Evolutionary conservation across 2,329 filamentous ascomycete genomes (phyloP).

Genomic region (Albophoma yamanashiensis): DNA sequence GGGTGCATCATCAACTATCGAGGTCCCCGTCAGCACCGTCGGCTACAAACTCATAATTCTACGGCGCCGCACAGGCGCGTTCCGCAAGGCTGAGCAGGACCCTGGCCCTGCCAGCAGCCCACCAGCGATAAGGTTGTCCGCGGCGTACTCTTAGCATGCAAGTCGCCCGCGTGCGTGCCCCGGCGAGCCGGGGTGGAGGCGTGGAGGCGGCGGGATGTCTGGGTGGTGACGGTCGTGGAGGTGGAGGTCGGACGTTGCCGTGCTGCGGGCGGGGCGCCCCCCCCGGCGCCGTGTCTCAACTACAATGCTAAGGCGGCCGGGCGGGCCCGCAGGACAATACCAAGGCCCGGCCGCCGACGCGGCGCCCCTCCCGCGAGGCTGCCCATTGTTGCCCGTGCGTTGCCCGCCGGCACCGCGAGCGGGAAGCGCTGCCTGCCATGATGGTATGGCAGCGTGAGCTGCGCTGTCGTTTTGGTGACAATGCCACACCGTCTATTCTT

Average conservation of each 20-base stretch:
- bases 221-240: not conserved
- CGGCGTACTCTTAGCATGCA: too few species aligned
- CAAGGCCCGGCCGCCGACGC: constrained; percentile 10
- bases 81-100: not conserved
- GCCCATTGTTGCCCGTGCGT: not conserved
- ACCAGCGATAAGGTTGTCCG: too few species aligned
- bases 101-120: too few species aligned
- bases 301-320: constrained; percentile 23
- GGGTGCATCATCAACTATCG: not conserved
- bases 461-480: not conserved
- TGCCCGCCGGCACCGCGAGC: not conserved
- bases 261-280: too few species aligned
- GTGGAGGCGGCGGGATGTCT: too few species aligned
- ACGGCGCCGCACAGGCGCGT: not conserved
- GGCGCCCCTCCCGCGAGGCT: not conserved
- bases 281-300: constrained; percentile 8
- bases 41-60: not conserved
- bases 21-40: not conserved
- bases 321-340: constrained; percentile 21
- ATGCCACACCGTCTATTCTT: not conserved
- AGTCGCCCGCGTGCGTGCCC: too few species aligned
- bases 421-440: not conserved
- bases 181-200: too few species aligned
- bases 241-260: not conserved
- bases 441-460: not conserved